These are phyloP conservation scores for Aspergillus bridgeri DNA, from an alignment of 495 filamentous ascomycete genomes.

Conservation along the genomic window DNA sequence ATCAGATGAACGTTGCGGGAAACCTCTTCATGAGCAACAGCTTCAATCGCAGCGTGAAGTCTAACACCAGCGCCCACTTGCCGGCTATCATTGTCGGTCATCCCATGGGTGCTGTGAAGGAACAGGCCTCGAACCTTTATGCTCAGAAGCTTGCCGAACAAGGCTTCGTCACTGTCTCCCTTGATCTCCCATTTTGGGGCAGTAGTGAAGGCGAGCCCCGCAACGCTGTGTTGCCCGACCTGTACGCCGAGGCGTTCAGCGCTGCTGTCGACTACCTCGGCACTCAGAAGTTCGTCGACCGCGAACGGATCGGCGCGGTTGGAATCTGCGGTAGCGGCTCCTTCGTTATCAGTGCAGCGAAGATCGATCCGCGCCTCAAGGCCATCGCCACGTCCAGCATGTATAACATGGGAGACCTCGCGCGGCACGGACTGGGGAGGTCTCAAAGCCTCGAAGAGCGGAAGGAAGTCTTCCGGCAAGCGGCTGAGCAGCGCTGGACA, in stretches of 20 bases:
- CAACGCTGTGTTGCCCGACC: constrained; percentile 31
- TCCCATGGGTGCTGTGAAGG: constrained; percentile 39
- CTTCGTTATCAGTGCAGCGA: constrained; percentile 35
- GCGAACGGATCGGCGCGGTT: constrained; percentile 35
- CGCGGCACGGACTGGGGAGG: constrained; percentile 16
- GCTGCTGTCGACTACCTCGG: constrained; percentile 39
- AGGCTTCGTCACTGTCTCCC: constrained; percentile 35
- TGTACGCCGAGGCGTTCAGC: constrained; percentile 37
- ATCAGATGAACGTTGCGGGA: constrained; percentile 17
- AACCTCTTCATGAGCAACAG: constrained; percentile 23
- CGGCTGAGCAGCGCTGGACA: constrained; percentile 23
- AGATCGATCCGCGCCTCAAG: constrained; percentile 38
- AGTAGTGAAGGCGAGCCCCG: constrained; percentile 34
- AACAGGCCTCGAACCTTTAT: constrained; percentile 38
- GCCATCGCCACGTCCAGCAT: constrained; percentile 36
- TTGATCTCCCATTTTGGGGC: constrained; percentile 37
- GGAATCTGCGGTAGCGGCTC: constrained; percentile 40
- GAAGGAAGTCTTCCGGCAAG: constrained; percentile 15
- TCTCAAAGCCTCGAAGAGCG: constrained; percentile 15
- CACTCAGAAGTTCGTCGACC: constrained; percentile 28
- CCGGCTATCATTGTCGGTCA: constrained; percentile 28
- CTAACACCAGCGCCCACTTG: no score
- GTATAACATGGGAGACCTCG: constrained; percentile 29
- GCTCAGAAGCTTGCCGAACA: constrained; percentile 32
- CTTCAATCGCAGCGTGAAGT: constrained; percentile 8